A percentile compares a stretch with the other conserved stretches of the same genome.
These are phyloP conservation scores for Craspedostauros australis DNA, from an alignment of 108 stramenopile genomes.

Conservation along the genomic window DNA sequence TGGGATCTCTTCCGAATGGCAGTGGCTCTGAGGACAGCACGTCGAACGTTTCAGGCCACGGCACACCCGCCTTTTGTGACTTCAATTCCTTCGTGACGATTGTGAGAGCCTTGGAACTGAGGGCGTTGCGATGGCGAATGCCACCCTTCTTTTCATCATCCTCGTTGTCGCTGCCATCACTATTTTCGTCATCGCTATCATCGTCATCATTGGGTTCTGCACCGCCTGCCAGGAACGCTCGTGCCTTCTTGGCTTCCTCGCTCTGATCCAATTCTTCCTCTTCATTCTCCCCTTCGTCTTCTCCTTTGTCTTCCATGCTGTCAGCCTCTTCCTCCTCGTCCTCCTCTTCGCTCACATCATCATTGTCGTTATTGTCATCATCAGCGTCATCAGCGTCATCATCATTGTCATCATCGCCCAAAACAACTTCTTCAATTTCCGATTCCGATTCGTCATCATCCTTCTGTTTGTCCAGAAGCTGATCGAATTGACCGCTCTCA, in stretches of 20 bases:
- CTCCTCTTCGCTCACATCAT: slow-evolving; percentile 31
- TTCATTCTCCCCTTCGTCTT: slow-evolving; percentile 23
- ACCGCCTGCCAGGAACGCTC: slow-evolving; percentile 12
- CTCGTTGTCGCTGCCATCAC: slow-evolving; percentile 14
- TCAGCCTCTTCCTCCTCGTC: slow-evolving; percentile 29
- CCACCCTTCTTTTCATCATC: slow-evolving; percentile 21
- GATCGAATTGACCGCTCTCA: slow-evolving; percentile 36
- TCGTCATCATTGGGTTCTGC: slow-evolving; percentile 17
- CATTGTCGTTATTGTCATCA: slow-evolving; percentile 38
- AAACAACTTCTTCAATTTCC: slow-evolving; percentile 34
- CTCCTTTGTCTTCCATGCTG: slow-evolving; percentile 17
- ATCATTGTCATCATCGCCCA: slow-evolving; percentile 39
- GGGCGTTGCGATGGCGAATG: slow-evolving; percentile 11
- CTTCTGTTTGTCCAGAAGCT: slow-evolving; percentile 19
- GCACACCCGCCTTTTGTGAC: slow-evolving; percentile 29
- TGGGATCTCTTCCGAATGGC: slow-evolving; percentile 57
- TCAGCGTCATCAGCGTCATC: slow-evolving; percentile 44
- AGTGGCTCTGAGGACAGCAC: slow-evolving; percentile 58
- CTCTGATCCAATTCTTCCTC: slow-evolving; percentile 8
- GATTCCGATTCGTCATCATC: slow-evolving; percentile 35
- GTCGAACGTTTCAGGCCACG: slow-evolving; percentile 76
- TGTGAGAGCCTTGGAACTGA: slow-evolving; percentile 35
- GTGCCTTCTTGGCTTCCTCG: slow-evolving; percentile 7
- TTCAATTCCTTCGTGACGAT: slow-evolving; percentile 29
- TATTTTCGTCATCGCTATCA: slow-evolving; percentile 24